Base-by-base conservation (phyloP, 768 basidiomycete species). In the Podaxis sp. region DNA sequence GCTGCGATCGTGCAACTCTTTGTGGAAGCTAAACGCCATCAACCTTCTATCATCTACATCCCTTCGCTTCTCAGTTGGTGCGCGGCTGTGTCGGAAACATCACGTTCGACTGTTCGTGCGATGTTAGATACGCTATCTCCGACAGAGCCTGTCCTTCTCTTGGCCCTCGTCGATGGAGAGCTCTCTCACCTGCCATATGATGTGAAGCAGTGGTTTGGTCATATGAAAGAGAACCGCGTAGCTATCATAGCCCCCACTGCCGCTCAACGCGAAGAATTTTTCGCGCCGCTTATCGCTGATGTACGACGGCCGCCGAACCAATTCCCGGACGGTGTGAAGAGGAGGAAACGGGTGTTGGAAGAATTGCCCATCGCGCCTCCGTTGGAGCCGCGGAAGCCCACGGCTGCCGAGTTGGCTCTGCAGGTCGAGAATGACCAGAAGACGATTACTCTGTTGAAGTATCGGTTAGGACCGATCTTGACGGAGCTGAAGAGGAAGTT, bases 21-120 rank as follows among this genome's bases (percentile, higher is more conserved):
- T 70, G 84, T 96, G 22, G 97, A 99, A 73, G 97, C 96, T 0
- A 99, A 98, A 72, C 88, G 96, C 28, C 93, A 97, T 72, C 95
- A 96, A 68, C 97, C 97, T 0, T 95, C 95, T 0, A 89, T 99
- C 40, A 85, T 99, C 53, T 99, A 96, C 74, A 93, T 99, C 33
- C 96, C 96, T 0, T 92, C 93, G 1, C 84, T 99, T 5, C 69
- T 86, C 1, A 84, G 88, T 0, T 99, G 96, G 95, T 91, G 90
- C 66, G 80, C 87, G 0, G 87, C 94, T 2, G 85, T 99, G 24
- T 84, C 90, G 0, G 95, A 98, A 67, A 89, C 90, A 0, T 84
- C 94, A 0, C 84, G 95, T 9, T 84, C 89, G 2, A 96, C 95
- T 0, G 85, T 98, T 38, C 89, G 88, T 48, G 87, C 95, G 1